These are phyloP conservation scores for Rhizophora mangle DNA, from an alignment of 345 rosid genomes.

Conservation along the genomic window DNA sequence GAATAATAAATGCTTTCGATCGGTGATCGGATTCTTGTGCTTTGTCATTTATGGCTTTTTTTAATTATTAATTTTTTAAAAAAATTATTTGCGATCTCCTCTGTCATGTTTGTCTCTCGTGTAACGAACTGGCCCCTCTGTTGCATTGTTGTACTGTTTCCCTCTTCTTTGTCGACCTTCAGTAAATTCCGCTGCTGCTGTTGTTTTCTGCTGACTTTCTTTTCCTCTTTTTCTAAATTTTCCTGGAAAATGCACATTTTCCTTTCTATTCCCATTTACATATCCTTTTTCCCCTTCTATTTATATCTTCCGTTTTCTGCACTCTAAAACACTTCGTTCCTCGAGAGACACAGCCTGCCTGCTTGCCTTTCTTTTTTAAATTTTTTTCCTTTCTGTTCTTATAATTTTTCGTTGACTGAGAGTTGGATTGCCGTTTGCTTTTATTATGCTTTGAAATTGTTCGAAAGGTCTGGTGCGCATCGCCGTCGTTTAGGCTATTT, in stretches of 20 bases:
- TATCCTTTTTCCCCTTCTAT: slow-evolving; percentile 12
- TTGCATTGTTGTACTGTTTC: slow-evolving; percentile 1
- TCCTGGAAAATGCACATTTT: slow-evolving; percentile 10
- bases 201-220: background rate
- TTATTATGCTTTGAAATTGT: background rate
- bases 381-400: background rate
- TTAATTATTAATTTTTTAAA: too few relatives aligned
- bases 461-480: slow-evolving; percentile 6
- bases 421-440: too few relatives aligned
- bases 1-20: slow-evolving; percentile 15
- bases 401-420: background rate
- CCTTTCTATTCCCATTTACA: background rate
- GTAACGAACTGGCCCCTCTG: slow-evolving; percentile 13
- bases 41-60: slow-evolving; percentile 36
- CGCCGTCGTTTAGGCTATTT: slow-evolving; percentile 38
- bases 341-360: background rate
- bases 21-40: slow-evolving; percentile 22
- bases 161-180: slow-evolving; percentile 30
- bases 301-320: slow-evolving; percentile 8
- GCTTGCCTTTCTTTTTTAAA: too few relatives aligned
- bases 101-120: slow-evolving; percentile 31
- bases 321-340: slow-evolving; percentile 4
- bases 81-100: slow-evolving; percentile 13
- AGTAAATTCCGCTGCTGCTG: slow-evolving; percentile 18
- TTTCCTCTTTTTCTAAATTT: background rate